A percentile compares a stretch with the other conserved stretches of the same genome.
These are phyloP conservation scores for Tricholoma flavovirens DNA, from an alignment of 768 basidiomycete species.

Conservation along the genomic window DNA sequence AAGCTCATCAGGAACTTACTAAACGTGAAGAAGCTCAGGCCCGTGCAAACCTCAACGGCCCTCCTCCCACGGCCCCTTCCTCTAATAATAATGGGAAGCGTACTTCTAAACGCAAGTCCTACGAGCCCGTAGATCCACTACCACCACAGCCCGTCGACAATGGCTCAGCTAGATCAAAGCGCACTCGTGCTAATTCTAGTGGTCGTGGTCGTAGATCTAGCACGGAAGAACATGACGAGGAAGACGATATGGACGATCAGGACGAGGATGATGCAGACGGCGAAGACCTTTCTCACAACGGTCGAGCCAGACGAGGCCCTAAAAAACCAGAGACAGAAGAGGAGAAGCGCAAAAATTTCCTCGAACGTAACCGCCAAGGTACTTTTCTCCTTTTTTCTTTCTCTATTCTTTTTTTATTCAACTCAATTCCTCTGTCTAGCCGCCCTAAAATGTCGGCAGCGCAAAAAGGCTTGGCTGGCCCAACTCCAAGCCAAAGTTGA, in stretches of 20 bases:
- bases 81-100: slow-evolving; percentile 39
- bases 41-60: slow-evolving; percentile 39
- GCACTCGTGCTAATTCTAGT: slow-evolving; percentile 29
- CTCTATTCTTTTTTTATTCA: slow-evolving; percentile 1
- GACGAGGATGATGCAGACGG: slow-evolving; percentile 31
- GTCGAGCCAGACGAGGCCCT: slow-evolving; percentile 18
- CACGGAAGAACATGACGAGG: slow-evolving; percentile 28
- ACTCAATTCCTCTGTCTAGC: slow-evolving; percentile 40
- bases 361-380: slow-evolving; percentile 98
- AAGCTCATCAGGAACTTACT: slow-evolving; percentile 94
- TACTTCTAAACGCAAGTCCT: slow-evolving; percentile 67
- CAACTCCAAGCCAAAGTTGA: slow-evolving; percentile 94
- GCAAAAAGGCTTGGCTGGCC: slow-evolving; percentile 96
- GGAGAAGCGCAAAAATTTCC: slow-evolving; percentile 94
- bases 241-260: slow-evolving; percentile 34
- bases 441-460: slow-evolving; percentile 96
- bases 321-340: slow-evolving; percentile 97
- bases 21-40: slow-evolving; percentile 87
- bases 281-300: slow-evolving; percentile 14
- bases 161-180: slow-evolving; percentile 29
- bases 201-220: slow-evolving; percentile 27
- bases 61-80: slow-evolving; percentile 15
- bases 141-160: slow-evolving; percentile 22
- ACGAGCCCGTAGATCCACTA: slow-evolving; percentile 35
- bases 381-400: not conserved